Base-by-base conservation (phyloP, 2,329 filamentous ascomycete genomes). In the Orbilia oligospora region DNA sequence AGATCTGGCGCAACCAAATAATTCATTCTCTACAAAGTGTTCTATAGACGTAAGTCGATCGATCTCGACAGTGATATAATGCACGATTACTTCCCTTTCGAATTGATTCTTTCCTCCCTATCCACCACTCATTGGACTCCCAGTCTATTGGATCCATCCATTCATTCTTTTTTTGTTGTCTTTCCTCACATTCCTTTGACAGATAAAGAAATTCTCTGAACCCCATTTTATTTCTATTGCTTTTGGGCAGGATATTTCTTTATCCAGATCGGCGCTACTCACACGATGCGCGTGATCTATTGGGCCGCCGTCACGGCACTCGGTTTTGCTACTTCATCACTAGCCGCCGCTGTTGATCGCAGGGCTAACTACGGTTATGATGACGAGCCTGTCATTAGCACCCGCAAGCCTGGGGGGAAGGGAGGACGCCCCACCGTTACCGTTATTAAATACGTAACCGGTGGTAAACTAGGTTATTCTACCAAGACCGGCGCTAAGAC, bases 121-220 rank as follows among this genome's bases (percentile, higher is more conserved):
- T 53, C 49, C 49, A 24, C 24, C 49, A 53, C 49, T 30, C 49
- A 53, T 53, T 53, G 49, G 49, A 53, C 49, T 53, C 24, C 49
- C 49, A 53, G 49, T 53, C 49, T 53, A 53, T 53, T 53, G 49
- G 49, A 53, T 53, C 49, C 49, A 53, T 53, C 49, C 49, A 53
- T 53, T 33, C 49, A 53, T 53, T 33, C 49, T 53, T 53, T 33
- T n/a, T 30, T 53, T 46, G 49, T 53, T 53, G 49, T 53, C 49
- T 53, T 53, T 53, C 49, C 49, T 53, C 49, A 53, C 49, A 53
- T 53, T 53, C 49, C 14, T 53, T 53, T 33, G 24, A 53, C 49
- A 27, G 49, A 53, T 53, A 53, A 53, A 53, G 49, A 53, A 22
- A 53, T 53, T 53, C 49, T 53, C 12, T 53, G 49, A 33, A 53